These are phyloP conservation scores for Apiotrichum mycotoxinovorans DNA, from an alignment of 1,284 basidiomycete genomes.

Conservation along the genomic window DNA sequence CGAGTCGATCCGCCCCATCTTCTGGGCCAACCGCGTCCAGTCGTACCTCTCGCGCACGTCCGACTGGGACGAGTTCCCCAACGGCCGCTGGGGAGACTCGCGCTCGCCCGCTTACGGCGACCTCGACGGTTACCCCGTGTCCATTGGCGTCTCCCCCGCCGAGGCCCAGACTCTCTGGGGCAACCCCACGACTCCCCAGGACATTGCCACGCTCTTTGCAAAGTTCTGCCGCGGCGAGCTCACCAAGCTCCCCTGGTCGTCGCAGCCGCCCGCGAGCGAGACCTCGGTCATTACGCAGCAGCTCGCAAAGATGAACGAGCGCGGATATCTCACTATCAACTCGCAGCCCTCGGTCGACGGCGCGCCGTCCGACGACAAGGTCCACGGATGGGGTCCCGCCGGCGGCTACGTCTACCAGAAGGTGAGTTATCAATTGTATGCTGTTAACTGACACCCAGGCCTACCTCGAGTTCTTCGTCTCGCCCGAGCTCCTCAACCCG, in stretches of 20 bases:
- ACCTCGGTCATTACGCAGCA: conserved; percentile 76
- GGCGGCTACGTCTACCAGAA: conserved; percentile 95
- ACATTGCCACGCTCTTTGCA: conserved; percentile 69
- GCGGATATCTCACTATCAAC: conserved; percentile 96
- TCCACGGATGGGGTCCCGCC: conserved; percentile 90
- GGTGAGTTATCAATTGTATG: conserved; percentile 21
- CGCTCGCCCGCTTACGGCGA: conserved; percentile 93
- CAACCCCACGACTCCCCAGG: conserved; percentile 60
- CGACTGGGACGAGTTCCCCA: conserved; percentile 99
- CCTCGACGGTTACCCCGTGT: conserved; percentile 88
- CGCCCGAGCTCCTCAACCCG: conserved; percentile 66
- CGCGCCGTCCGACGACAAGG: conserved; percentile 74
- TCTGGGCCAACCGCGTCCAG: conserved; percentile 78
- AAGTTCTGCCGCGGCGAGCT: conserved; percentile 72
- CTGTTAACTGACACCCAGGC: conserved; percentile 50
- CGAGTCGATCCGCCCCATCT: conserved; percentile 90
- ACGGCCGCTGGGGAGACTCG: conserved; percentile 96
- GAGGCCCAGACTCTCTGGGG: conserved; percentile 87
- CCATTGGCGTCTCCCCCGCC: conserved; percentile 63
- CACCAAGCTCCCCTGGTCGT: conserved; percentile 89
- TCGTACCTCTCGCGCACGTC: conserved; percentile 85
- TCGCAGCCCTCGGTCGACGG: conserved; percentile 97
- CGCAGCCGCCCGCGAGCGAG: conserved; percentile 78
- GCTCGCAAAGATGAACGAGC: conserved; percentile 77
- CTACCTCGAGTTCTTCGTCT: conserved; percentile 95